A percentile compares a stretch with the other conserved stretches of the same genome.
Conservation (phyloP, 129 eudicot species). For the Centrapalus pauciflorus region DNA sequence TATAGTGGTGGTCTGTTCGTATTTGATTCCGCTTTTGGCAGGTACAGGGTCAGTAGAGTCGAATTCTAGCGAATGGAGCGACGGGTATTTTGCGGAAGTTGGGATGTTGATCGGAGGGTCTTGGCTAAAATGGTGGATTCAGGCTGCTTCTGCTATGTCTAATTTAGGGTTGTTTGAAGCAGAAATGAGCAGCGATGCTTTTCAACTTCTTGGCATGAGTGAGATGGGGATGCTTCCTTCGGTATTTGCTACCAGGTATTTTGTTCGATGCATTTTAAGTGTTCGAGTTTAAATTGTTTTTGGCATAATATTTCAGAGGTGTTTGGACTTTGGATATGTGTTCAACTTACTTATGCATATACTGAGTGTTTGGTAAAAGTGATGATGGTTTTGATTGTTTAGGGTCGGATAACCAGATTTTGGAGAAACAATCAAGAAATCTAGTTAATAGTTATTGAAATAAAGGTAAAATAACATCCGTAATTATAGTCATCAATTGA, state of each 20-base stretch:
- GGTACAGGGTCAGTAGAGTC: slow-evolving; percentile 74
- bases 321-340: no score
- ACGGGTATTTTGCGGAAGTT: slow-evolving; percentile 91
- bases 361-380: no score
- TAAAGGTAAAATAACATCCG: no score
- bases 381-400: no score
- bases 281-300: no score
- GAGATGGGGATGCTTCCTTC: slow-evolving; percentile 89
- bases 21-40: slow-evolving; percentile 79
- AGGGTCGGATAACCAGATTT: no score
- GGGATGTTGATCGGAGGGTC: slow-evolving; percentile 88
- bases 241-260: slow-evolving; percentile 68
- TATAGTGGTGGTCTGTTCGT: slow-evolving; percentile 59
- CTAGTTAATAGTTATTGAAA: no score
- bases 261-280: neutral
- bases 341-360: no score
- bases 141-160: slow-evolving; percentile 88
- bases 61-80: slow-evolving; percentile 64
- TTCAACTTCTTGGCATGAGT: slow-evolving; percentile 93
- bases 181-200: slow-evolving; percentile 92
- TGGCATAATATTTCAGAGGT: no score
- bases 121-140: slow-evolving; percentile 98
- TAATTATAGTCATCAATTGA: no score
- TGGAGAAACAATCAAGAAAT: no score
- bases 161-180: slow-evolving; percentile 89